A percentile compares a stretch with the other conserved stretches of the same genome.
phyloP scores from a whole-genome alignment of 805 yeast species.

The Kuraishia borneana region DNA sequence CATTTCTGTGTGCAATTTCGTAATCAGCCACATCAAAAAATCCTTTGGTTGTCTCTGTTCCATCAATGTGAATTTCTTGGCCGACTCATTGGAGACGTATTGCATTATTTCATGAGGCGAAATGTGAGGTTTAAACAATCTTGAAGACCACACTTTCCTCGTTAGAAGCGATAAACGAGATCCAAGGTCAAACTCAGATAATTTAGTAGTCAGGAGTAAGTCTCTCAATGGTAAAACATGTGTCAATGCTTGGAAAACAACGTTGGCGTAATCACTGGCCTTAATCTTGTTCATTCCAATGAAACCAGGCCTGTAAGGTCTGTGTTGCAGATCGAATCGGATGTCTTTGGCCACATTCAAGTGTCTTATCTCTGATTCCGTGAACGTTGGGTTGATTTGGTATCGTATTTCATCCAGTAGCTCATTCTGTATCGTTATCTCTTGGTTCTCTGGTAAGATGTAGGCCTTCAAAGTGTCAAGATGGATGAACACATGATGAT shows the following conservation, averaged over 20 bases:
- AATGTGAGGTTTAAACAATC: constrained; percentile 46
- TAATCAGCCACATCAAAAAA: constrained; percentile 51
- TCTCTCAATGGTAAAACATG: constrained; percentile 45
- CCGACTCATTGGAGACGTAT: constrained; percentile 29
- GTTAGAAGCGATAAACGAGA: constrained; percentile 32
- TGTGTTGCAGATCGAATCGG: constrained; percentile 31
- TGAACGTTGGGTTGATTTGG: constrained; percentile 41
- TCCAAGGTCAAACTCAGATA: constrained; percentile 24
- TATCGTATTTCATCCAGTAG: constrained; percentile 40
- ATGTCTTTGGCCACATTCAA: constrained; percentile 13
- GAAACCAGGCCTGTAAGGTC: constrained; percentile 47
- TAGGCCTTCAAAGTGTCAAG: constrained; percentile 37
- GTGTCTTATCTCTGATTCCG: constrained; percentile 17
- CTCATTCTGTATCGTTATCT: constrained; percentile 19
- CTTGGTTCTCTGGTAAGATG: constrained; percentile 52
- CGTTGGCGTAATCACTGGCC: constrained; percentile 44
- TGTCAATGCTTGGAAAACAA: constrained; percentile 39
- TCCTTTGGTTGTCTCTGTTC: constrained; percentile 39
- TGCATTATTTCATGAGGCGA: constrained; percentile 60
- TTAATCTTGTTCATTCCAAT: constrained; percentile 51
- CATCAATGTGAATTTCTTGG: constrained; percentile 27
- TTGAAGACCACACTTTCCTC: constrained; percentile 55
- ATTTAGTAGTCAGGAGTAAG: constrained; percentile 19
- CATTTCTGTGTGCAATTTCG: constrained; percentile 24
- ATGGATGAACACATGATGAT: constrained; percentile 55